Percentiles rank a stretch among this genome's conserved stretches.
Evolutionary conservation across 2,329 filamentous ascomycete species (phyloP).

Genomic region (Coniochaeta hoffmannii): DNA sequence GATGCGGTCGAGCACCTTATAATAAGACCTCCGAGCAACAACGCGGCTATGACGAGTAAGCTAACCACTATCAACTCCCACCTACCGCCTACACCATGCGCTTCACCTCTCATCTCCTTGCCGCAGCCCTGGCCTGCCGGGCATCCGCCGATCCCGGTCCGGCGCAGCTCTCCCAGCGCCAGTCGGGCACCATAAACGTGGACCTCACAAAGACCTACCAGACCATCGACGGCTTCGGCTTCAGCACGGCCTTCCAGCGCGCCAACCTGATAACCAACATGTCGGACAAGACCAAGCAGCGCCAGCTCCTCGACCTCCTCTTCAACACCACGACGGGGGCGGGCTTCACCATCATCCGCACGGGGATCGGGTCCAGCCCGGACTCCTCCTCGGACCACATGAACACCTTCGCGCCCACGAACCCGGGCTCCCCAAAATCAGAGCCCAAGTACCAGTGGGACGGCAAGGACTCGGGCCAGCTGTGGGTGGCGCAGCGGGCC

Average conservation of each 20-base stretch:
- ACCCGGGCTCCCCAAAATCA: slow-evolving; percentile 31
- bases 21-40: background rate
- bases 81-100: background rate
- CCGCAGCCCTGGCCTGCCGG: slow-evolving; percentile 1
- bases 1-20: background rate
- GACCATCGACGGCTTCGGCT: slow-evolving; percentile 38
- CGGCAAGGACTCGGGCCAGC: slow-evolving; percentile 38
- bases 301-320: slow-evolving; percentile 32
- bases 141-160: slow-evolving; percentile 3
- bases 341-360: slow-evolving; percentile 35
- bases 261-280: slow-evolving; percentile 34
- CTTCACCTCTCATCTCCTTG: background rate
- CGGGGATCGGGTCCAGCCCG: slow-evolving; percentile 35
- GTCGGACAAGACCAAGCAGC: slow-evolving; percentile 28
- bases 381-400: slow-evolving; percentile 29
- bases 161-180: slow-evolving; percentile 9
- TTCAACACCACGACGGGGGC: slow-evolving; percentile 37
- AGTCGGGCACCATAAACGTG: slow-evolving; percentile 25
- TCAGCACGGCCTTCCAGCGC: slow-evolving; percentile 35
- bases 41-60: background rate
- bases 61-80: background rate
- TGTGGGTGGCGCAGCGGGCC: slow-evolving; percentile 44
- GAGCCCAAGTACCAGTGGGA: slow-evolving; percentile 37
- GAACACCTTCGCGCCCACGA: slow-evolving; percentile 33
- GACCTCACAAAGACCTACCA: slow-evolving; percentile 33